Base-by-base conservation (phyloP, 495 filamentous ascomycete genomes). In the Platismatia glauca region DNA sequence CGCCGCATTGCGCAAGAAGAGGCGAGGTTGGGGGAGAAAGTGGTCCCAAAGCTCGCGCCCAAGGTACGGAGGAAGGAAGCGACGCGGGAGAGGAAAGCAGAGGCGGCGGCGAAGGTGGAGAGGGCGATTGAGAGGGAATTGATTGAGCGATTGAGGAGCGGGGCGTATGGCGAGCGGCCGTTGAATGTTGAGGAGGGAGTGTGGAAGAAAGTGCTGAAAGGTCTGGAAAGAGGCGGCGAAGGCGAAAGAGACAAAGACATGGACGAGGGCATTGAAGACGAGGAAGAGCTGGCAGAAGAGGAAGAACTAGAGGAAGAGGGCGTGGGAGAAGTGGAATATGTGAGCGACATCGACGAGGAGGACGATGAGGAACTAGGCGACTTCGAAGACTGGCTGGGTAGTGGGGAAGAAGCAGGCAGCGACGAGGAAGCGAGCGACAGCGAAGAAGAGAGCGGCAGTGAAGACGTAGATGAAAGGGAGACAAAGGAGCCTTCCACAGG, bases 161-260 rank as follows among this genome's bases (percentile, higher is more conserved):
- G 94, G 44, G 93, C 93, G 1, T 98, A 97, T 78, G 95, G 94
- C 48, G 91, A 97, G 71, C 82, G 88, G 71, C 94, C 95, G 46
- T 74, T 98, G 63, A 98, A 98, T 76, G 90, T 94, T 20, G 91
- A 94, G 71, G 89, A 95, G 73, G 79, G 78, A 18, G 91, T 98
- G 65, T 98, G 94, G 94, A 96, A 96, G 86, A 94, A 90, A 82
- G 95, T 98, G 33, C 81, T 98, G 55, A 85, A 86, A 52, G 92
- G 91, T 3, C 76, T 97, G 71, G 95, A 97, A 81, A 81, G 86
- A 61, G 83, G 85, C 67, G 91, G 92, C 31, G 89, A 94, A 71
- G 94, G 87, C 53, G 80, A 79, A 68, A 79, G 91, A 66, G 94
- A 97, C 75, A 84, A 89, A 76, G 93, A 97, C 72, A 70, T 92